phyloP scores from a whole-genome alignment of 495 filamentous ascomycete species.

The Astrocystis sublimbata region DNA sequence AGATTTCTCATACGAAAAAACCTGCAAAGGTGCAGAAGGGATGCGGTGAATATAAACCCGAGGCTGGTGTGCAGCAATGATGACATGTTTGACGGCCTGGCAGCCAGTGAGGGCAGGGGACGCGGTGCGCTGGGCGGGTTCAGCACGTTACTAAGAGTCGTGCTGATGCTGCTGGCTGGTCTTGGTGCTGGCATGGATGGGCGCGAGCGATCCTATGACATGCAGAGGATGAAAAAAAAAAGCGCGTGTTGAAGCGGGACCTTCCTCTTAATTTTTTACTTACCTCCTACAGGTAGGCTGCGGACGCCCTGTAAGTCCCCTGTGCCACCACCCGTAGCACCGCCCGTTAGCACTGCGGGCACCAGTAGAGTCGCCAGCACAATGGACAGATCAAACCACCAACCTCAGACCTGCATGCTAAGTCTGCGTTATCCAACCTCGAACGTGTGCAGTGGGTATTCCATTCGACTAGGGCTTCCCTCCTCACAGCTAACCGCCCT shows the following conservation, averaged over 20 bases:
- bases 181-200: slow-evolving; percentile 4
- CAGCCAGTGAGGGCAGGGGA: slow-evolving; percentile 6
- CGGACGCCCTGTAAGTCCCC: no score
- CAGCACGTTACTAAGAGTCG: no score
- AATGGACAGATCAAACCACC: no score
- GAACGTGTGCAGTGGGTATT: no score
- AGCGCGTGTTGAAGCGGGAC: slow-evolving; percentile 14
- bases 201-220: slow-evolving; percentile 2
- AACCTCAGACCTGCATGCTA: no score
- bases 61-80: background rate
- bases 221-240: no score
- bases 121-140: slow-evolving; percentile 1
- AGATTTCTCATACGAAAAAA: no score
- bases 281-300: no score
- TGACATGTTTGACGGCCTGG: background rate
- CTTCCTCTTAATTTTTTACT: background rate
- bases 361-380: no score
- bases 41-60: background rate
- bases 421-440: background rate
- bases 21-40: background rate
- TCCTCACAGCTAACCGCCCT: slow-evolving; percentile 5
- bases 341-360: no score
- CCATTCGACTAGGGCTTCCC: slow-evolving; percentile 3
- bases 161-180: no score
- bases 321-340: no score